Evolutionary conservation across 2,329 filamentous ascomycete genomes (phyloP).

Genomic region (Calonectria multiphialidica): DNA sequence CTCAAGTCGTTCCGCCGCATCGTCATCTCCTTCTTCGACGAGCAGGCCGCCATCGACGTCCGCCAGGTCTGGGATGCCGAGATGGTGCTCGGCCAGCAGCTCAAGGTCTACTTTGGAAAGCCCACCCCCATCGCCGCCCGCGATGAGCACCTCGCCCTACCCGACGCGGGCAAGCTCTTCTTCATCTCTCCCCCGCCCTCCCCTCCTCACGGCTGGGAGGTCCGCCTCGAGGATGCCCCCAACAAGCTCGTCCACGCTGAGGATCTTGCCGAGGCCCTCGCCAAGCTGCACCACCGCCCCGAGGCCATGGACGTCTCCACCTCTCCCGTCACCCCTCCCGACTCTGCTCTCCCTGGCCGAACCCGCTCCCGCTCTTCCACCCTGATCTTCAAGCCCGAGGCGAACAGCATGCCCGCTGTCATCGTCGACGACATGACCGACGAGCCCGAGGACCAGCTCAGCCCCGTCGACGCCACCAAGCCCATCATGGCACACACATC

Average conservation of each 20-base stretch:
- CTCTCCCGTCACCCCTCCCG: slow-evolving; percentile 48
- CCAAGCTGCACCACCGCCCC: slow-evolving; percentile 67
- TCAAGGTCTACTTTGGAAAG: slow-evolving; percentile 78
- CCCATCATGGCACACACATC: slow-evolving; percentile 71
- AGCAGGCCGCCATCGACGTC: slow-evolving; percentile 77
- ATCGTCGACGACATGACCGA: slow-evolving; percentile 77
- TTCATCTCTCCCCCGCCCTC: slow-evolving; percentile 79
- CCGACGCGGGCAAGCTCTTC: slow-evolving; percentile 78
- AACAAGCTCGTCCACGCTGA: slow-evolving; percentile 79
- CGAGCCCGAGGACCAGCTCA: slow-evolving; percentile 57
- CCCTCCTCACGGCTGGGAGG: slow-evolving; percentile 77
- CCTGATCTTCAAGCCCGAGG: slow-evolving; percentile 73
- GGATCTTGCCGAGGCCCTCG: slow-evolving; percentile 75
- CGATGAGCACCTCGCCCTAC: slow-evolving; percentile 73
- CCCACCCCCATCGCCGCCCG: slow-evolving; percentile 66
- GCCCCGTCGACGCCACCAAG: slow-evolving; percentile 55
- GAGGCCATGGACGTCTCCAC: slow-evolving; percentile 53
- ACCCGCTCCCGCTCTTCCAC: slow-evolving; percentile 73
- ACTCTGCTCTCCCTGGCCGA: slow-evolving; percentile 42
- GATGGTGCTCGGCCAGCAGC: slow-evolving; percentile 75
- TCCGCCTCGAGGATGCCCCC: slow-evolving; percentile 75
- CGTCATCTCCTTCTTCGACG: slow-evolving; percentile 81
- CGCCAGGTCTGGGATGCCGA: slow-evolving; percentile 81
- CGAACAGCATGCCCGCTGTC: slow-evolving; percentile 72
- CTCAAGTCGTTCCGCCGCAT: slow-evolving; percentile 88